These are phyloP conservation scores for Cyclotella kingstonii DNA, from an alignment of 108 stramenopile genomes.

Conservation along the genomic window DNA sequence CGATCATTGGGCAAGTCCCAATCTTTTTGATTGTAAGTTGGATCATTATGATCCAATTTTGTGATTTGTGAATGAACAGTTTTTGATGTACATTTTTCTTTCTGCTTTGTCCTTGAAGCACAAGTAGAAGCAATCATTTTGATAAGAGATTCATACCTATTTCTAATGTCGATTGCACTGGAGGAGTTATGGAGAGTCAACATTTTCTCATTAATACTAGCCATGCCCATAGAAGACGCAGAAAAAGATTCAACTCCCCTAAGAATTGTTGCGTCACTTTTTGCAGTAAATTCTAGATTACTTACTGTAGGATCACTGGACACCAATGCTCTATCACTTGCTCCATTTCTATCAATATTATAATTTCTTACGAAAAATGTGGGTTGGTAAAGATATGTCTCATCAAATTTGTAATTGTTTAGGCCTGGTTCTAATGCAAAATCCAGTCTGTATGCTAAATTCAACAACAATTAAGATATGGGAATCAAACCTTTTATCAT, in stretches of 20 bases:
- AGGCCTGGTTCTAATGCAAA: slow-evolving; percentile 52
- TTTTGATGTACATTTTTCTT: neutral
- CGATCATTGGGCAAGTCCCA: neutral
- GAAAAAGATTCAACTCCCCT: slow-evolving; percentile 39
- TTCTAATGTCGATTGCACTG: slow-evolving; percentile 9
- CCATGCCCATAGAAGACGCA: slow-evolving; percentile 6
- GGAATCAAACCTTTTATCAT: neutral
- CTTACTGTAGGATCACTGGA: slow-evolving; percentile 8
- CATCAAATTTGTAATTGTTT: slow-evolving; percentile 59
- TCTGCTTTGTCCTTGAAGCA: neutral
- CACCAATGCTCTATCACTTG: neutral
- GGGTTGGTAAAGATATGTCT: slow-evolving; percentile 57
- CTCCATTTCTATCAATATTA: neutral
- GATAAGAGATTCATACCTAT: slow-evolving; percentile 31
- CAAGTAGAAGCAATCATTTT: neutral
- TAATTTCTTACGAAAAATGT: slow-evolving; percentile 51
- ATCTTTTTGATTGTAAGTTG: neutral
- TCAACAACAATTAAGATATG: neutral
- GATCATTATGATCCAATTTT: neutral
- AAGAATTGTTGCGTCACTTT: slow-evolving; percentile 32
- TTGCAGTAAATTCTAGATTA: slow-evolving; percentile 4
- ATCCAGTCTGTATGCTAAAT: slow-evolving; percentile 73
- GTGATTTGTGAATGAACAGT: neutral
- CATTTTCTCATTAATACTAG: slow-evolving; percentile 37
- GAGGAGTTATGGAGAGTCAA: slow-evolving; percentile 1